Evolutionary conservation across 2,329 filamentous ascomycete species (phyloP).

Genomic region (Nectriaceae sp.): DNA sequence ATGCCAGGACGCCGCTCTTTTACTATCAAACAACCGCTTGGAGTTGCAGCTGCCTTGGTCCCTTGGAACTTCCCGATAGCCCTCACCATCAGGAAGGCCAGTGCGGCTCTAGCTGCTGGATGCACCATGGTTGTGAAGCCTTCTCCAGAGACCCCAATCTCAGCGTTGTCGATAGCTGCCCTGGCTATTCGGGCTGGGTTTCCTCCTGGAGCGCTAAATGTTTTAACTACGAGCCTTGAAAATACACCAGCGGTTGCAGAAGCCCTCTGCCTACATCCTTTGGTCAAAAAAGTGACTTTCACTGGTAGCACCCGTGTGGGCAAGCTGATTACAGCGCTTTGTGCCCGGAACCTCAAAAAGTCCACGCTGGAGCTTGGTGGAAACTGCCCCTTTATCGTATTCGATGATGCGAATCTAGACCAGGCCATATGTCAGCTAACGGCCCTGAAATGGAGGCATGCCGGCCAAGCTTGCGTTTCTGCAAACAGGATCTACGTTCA

Average conservation of each 20-base stretch:
- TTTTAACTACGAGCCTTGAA: slow-evolving; percentile 46
- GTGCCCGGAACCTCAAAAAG: slow-evolving; percentile 66
- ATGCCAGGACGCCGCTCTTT: slow-evolving; percentile 66
- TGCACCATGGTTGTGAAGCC: slow-evolving; percentile 78
- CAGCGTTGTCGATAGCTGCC: slow-evolving; percentile 67
- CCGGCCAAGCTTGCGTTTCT: slow-evolving; percentile 70
- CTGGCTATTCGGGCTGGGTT: slow-evolving; percentile 73
- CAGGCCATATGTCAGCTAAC: slow-evolving; percentile 51
- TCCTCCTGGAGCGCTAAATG: slow-evolving; percentile 68
- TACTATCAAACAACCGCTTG: slow-evolving; percentile 61
- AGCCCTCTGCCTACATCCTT: slow-evolving; percentile 46
- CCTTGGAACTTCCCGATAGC: slow-evolving; percentile 61
- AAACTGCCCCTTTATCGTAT: slow-evolving; percentile 66
- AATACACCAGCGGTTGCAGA: slow-evolving; percentile 48
- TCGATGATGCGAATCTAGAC: slow-evolving; percentile 69
- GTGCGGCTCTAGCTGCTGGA: slow-evolving; percentile 66
- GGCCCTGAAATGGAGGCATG: slow-evolving; percentile 66
- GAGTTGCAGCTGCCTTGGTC: slow-evolving; percentile 35
- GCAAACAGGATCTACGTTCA: slow-evolving; percentile 62
- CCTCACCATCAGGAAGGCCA: slow-evolving; percentile 51
- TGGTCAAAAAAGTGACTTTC: slow-evolving; percentile 69
- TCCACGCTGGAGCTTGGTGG: slow-evolving; percentile 70
- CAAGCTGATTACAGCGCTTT: slow-evolving; percentile 61
- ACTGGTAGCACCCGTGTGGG: slow-evolving; percentile 74
- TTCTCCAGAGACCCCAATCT: slow-evolving; percentile 73